Evolutionary conservation across 331 rosid species (phyloP), one percentile per base, ranked within the genome.

Genomic region (Malus hybrid): DNA sequence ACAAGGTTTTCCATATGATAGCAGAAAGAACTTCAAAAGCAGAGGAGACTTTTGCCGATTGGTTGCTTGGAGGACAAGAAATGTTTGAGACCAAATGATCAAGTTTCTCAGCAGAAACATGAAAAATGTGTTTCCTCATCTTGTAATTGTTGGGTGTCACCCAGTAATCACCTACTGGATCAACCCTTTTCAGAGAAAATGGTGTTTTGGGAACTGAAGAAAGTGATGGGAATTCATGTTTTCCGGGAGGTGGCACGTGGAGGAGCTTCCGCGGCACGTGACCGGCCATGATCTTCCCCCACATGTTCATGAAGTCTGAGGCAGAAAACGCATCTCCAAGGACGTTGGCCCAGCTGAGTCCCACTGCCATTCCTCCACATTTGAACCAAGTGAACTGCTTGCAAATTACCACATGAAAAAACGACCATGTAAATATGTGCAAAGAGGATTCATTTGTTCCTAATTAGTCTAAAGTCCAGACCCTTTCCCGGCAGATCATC

Each of bases 321-420:
- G 97, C 90, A 31, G 98, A 85, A 75, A 87, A 83, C 31, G 86
- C 87, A 54, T 91, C 97, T 70, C 98, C 94, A 50, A 91, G 90
- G 6, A 93, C 78, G 52, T 91, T 96, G 20, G 97, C 93, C 98
- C 97, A 93, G 72, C 91, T 88, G 1, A 93, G 79, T 18, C 96
- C 98, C 56, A 91, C 33, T 0, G 91, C 77, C 1, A 93, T 31
- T 78, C 97, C 97, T 82, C 96, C 98, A 65, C 97, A 89, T 67
- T 82, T 85, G 79, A 93, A 90, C 86, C 84, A 14, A 12, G 96
- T 93, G 79, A 93, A 85, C 97, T 93, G 86, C 67, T 36, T 10
- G 9, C 54, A 33, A 27, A 24, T 42, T 27, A 32, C 20, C 22
- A 44, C 44, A 70, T n/a, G 22, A 7, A 52, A 31, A 11, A 11